phyloP scores from a whole-genome alignment of 257 asterid genomes.

The Osmanthus fragrans region DNA sequence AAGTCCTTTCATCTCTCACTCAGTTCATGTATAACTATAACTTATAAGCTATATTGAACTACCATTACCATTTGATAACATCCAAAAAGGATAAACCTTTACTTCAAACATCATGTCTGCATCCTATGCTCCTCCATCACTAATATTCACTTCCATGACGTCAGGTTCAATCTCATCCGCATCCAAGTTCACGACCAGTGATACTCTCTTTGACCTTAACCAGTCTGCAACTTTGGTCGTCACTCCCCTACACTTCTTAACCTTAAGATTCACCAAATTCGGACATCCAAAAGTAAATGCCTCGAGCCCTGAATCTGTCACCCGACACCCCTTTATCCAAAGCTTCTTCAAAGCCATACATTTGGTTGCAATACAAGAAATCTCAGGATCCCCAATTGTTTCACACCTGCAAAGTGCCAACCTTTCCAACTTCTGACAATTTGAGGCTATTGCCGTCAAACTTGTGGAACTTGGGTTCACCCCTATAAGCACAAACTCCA shows the following conservation, averaged over 20 bases:
- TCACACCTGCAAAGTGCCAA: constrained; percentile 32
- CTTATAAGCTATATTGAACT: not conserved
- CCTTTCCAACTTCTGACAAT: constrained; percentile 24
- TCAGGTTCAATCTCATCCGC: constrained; percentile 14
- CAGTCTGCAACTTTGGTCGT: constrained; percentile 19
- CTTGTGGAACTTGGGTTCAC: constrained; percentile 20
- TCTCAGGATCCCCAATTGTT: constrained; percentile 32
- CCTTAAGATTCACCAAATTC: constrained; percentile 28
- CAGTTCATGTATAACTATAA: not conserved
- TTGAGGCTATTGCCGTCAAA: constrained; percentile 17
- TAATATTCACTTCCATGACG: not conserved
- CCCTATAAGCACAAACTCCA: constrained; percentile 29
- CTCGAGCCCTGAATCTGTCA: constrained; percentile 25
- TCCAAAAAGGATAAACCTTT: constrained; percentile 27
- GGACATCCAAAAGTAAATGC: constrained; percentile 33
- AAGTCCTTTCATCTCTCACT: not conserved
- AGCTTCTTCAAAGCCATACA: constrained; percentile 30
- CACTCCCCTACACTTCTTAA: constrained; percentile 30
- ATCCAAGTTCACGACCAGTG: constrained; percentile 20
- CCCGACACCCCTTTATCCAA: constrained; percentile 29
- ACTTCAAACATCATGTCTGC: constrained; percentile 17
- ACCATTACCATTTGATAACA: constrained; percentile 26
- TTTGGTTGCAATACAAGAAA: constrained; percentile 21
- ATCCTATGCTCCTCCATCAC: constrained; percentile 6
- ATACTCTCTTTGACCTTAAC: constrained; percentile 26